phyloP scores from a whole-genome alignment of 345 rosid genomes.

The Pistacia atlantica region DNA sequence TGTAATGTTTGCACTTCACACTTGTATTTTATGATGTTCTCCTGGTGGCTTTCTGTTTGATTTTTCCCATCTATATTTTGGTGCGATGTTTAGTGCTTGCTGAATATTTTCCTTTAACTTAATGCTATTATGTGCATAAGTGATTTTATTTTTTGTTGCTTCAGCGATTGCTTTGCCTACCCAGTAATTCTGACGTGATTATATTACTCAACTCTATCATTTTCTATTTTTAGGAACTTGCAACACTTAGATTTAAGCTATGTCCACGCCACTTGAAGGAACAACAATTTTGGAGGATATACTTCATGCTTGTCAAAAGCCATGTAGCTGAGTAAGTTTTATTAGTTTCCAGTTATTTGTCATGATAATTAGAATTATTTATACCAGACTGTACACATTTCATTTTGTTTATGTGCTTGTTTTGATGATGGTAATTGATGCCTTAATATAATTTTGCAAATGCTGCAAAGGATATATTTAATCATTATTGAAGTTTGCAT shows the following conservation, averaged over 20 bases:
- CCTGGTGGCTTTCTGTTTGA: not conserved
- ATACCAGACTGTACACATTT: not conserved
- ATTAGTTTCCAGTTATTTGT: not conserved
- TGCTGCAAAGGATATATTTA: not conserved
- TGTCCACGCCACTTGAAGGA: conserved; percentile 86
- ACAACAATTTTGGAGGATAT: conserved; percentile 78
- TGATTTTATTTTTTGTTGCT: conserved; percentile 5
- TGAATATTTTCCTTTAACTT: not conserved
- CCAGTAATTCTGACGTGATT: conserved; percentile 3
- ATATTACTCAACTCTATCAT: conserved; percentile 1
- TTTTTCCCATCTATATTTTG: not conserved
- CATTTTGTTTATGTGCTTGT: not conserved
- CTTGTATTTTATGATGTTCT: not conserved
- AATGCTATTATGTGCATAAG: not conserved
- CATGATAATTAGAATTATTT: not conserved
- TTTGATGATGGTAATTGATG: conserved; percentile 6
- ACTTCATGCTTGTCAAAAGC: conserved; percentile 70
- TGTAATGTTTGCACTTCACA: not conserved
- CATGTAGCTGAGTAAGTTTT: conserved; percentile 63
- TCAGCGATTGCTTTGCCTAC: not conserved
- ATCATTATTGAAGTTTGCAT: not conserved
- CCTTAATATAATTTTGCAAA: not conserved
- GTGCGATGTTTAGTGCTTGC: not conserved
- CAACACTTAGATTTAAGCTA: conserved; percentile 74
- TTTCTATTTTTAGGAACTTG: conserved; percentile 56